These are phyloP conservation scores for Mimosa pudica DNA, from an alignment of 306 rosid genomes.

Conservation along the genomic window DNA sequence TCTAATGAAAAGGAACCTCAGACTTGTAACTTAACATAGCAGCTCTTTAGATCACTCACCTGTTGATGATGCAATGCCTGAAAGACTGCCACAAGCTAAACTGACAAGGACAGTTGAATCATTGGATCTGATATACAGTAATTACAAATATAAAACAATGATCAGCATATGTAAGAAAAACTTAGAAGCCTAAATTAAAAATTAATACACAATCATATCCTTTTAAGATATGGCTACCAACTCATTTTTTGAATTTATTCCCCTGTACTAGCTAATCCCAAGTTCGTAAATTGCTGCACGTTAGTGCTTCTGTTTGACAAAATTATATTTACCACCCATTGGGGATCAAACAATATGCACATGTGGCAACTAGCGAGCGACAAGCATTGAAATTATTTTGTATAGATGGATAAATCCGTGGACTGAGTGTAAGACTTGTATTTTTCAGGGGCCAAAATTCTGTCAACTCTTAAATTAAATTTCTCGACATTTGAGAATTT, in stretches of 20 bases:
- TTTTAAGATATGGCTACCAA: not conserved
- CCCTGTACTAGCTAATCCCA: not conserved
- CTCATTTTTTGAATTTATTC: not conserved
- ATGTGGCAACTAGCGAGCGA: not conserved
- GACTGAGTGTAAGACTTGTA: too few relatives aligned
- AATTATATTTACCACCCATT: not conserved
- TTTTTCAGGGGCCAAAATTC: not conserved
- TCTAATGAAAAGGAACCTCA: conserved; percentile 12
- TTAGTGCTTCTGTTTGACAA: not conserved
- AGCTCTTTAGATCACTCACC: conserved; percentile 65
- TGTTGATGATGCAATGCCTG: conserved; percentile 97
- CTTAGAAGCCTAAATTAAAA: conserved; percentile 11
- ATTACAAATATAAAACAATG: conserved; percentile 23
- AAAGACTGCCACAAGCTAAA: conserved; percentile 93
- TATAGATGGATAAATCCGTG: not conserved
- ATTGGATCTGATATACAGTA: conserved; percentile 53
- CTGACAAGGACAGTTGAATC: conserved; percentile 79
- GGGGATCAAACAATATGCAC: not conserved
- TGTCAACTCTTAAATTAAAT: not conserved
- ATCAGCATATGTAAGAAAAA: conserved; percentile 13
- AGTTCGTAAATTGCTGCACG: not conserved
- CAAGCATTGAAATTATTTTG: not conserved
- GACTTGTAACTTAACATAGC: conserved; percentile 22
- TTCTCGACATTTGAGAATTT: conserved; percentile 25
- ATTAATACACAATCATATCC: not conserved